Base-by-base conservation (phyloP, 495 filamentous ascomycete genomes). In the Penicillium maclennaniae region DNA sequence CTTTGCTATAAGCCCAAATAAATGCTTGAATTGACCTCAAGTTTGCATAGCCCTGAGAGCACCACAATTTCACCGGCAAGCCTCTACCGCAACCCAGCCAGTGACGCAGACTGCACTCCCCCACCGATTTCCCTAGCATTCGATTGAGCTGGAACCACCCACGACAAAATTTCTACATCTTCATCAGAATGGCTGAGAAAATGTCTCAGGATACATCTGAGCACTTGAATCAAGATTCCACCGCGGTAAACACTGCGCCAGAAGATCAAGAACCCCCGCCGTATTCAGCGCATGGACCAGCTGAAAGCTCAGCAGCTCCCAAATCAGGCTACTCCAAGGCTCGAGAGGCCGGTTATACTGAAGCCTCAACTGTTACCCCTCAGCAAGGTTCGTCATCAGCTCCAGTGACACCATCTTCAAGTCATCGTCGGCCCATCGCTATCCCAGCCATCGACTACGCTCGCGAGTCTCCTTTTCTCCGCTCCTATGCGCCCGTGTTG, bases 401-500 rank as follows among this genome's bases (percentile, higher is more conserved):
- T 3, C 37, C 12, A 23, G 17, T n/a, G 37, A 15, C 16, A 9
- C 14, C 21, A 47, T 27, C 46, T 15, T 46, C 46, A 40, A 38
- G 31, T 21, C 37, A 31, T 6, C n/a, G 48, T 17, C 60, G 48
- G 50, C 62, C 59, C 6, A 67, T 70, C 45, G 66, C 61, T 20
- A 69, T 70, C 12, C 68, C 68, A 14, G 61, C 63, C 1, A 53
- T 63, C 49, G 43, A 37, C 6, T 31, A 55, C 9, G 51, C 53
- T 1, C 50, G 47, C 21, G 59, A 60, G 21, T 62, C 65, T 1
- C 60, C 68, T 6, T 69, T 69, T 37, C 36, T 63, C 6, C 68
- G 68, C 31, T 59, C 66, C 43, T 69, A 65, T 21, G 49, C 66
- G 8, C 68, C 66, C 7, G 45, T 53, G 12, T 54, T 70, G 9